phyloP scores from a whole-genome alignment of 2,329 filamentous ascomycete genomes.

The Chaetomium strumarium region DNA sequence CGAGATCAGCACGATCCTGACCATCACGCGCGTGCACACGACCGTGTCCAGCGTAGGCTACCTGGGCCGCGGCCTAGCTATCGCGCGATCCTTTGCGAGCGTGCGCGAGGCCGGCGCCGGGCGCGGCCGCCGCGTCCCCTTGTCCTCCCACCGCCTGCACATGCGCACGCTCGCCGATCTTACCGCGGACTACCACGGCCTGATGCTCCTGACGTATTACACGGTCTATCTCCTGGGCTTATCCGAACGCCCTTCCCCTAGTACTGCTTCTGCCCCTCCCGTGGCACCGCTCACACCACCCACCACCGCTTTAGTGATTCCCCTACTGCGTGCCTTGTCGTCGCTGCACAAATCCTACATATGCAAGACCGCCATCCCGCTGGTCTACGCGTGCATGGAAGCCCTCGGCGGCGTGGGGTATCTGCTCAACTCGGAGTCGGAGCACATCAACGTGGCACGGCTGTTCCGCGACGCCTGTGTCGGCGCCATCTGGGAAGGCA shows the following conservation, averaged over 20 bases:
- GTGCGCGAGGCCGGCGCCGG: slow-evolving; percentile 49
- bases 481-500: slow-evolving; percentile 57
- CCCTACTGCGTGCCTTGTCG: slow-evolving; percentile 52
- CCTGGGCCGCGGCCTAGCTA: slow-evolving; percentile 49
- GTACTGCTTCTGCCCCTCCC: slow-evolving; percentile 23
- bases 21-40: slow-evolving; percentile 58
- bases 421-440: slow-evolving; percentile 54
- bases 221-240: slow-evolving; percentile 49
- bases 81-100: slow-evolving; percentile 52
- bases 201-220: slow-evolving; percentile 52
- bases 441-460: slow-evolving; percentile 60
- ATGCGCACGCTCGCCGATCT: slow-evolving; percentile 52
- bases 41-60: slow-evolving; percentile 47
- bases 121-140: slow-evolving; percentile 37
- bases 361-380: slow-evolving; percentile 43
- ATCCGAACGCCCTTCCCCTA: slow-evolving; percentile 41
- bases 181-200: slow-evolving; percentile 49
- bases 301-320: slow-evolving; percentile 31
- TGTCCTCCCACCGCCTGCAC: slow-evolving; percentile 51
- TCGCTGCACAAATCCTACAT: slow-evolving; percentile 56
- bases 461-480: slow-evolving; percentile 61
- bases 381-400: slow-evolving; percentile 56
- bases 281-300: slow-evolving; percentile 18
- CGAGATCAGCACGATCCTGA: slow-evolving; percentile 63
- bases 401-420: slow-evolving; percentile 62